A percentile compares a stretch with the other conserved stretches of the same genome.
These are phyloP conservation scores for Solanum corneliomulleri DNA, from an alignment of 257 asterid genomes.

Conservation along the genomic window DNA sequence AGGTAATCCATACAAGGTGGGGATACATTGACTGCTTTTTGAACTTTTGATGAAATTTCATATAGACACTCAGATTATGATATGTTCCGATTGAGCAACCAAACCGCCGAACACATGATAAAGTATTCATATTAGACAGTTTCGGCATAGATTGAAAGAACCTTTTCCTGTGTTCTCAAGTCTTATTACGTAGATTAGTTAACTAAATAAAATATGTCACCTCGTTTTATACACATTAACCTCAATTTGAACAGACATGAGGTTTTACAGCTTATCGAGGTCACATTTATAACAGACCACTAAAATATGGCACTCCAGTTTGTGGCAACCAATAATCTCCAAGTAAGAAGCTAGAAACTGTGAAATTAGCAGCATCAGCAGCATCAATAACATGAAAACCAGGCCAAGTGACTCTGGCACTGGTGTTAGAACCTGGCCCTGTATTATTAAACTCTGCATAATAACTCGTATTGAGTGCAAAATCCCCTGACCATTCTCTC, in stretches of 20 bases:
- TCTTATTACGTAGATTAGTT: neutral
- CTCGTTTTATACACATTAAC: neutral
- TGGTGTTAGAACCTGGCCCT: slow-evolving; percentile 13
- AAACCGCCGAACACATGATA: neutral
- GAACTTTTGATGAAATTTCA: neutral
- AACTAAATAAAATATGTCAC: neutral
- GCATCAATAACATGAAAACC: slow-evolving; percentile 3
- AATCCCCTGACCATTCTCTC: slow-evolving; percentile 7
- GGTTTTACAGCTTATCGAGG: neutral
- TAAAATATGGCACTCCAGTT: slow-evolving; percentile 1
- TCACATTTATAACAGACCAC: neutral
- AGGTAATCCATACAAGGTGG: neutral
- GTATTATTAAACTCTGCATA: slow-evolving; percentile 21
- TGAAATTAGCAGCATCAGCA: slow-evolving; percentile 2
- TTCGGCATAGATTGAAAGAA: neutral
- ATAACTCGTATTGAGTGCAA: slow-evolving; percentile 9
- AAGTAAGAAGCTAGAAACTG: neutral
- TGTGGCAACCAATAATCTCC: slow-evolving; percentile 8
- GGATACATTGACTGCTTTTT: neutral
- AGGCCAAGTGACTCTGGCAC: neutral
- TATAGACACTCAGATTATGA: neutral
- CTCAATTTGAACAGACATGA: neutral
- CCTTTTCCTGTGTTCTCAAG: neutral
- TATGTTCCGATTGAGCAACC: neutral
- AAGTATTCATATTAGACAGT: neutral